Evolutionary conservation across 2,329 filamentous ascomycete genomes (phyloP).

Genomic region (Phyllosticta capitalensis): DNA sequence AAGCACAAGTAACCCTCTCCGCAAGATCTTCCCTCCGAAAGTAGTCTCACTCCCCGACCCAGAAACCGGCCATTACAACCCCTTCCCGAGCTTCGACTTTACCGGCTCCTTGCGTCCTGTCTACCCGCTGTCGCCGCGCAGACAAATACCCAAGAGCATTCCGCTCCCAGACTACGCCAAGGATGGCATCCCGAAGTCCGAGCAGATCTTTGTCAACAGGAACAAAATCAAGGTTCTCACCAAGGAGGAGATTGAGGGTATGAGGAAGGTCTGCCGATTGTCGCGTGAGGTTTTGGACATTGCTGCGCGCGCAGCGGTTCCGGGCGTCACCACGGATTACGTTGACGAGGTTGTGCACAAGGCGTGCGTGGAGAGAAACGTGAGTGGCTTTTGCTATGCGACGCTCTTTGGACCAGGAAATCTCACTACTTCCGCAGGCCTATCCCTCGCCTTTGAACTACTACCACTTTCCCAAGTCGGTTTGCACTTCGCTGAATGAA

Average conservation of each 20-base stretch:
- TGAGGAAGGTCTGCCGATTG: constrained; percentile 84
- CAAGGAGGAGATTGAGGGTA: constrained; percentile 70
- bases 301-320: constrained; percentile 69
- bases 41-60: constrained; percentile 83
- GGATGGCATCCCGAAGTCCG: constrained; percentile 64
- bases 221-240: constrained; percentile 79
- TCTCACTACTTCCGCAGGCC: constrained; percentile 47
- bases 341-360: constrained; percentile 94
- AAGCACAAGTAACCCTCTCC: constrained; percentile 52
- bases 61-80: constrained; percentile 85
- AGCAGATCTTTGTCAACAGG: constrained; percentile 55
- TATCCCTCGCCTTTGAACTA: constrained; percentile 96
- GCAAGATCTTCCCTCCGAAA: constrained; percentile 65
- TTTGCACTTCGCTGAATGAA: constrained; percentile 94
- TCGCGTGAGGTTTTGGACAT: constrained; percentile 89
- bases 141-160: constrained; percentile 65
- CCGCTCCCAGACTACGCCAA: constrained; percentile 77
- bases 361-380: constrained; percentile 84
- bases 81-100: constrained; percentile 79
- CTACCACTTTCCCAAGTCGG: constrained; percentile 92
- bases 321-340: constrained; percentile 92
- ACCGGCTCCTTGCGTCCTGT: constrained; percentile 76
- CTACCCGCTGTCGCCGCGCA: constrained; percentile 44
- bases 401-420: not conserved
- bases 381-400: constrained; percentile 37